phyloP scores from a whole-genome alignment of 2,329 filamentous ascomycete species.

The Nigrospora oryzae region DNA sequence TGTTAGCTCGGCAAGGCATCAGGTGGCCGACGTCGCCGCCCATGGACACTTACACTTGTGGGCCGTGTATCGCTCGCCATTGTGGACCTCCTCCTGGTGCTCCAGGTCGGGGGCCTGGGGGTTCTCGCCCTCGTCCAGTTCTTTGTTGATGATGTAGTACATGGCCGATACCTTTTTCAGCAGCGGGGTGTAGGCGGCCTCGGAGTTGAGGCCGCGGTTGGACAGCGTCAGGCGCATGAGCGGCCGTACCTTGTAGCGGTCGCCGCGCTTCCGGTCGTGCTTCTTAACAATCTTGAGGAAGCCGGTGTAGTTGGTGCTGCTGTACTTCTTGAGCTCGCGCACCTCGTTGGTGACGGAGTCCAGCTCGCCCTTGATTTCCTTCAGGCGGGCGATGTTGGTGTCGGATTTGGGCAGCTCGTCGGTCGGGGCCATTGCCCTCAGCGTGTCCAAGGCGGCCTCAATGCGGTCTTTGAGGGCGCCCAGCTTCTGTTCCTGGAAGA shows the following conservation, averaged over 20 bases:
- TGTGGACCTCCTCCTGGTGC: conserved; percentile 46
- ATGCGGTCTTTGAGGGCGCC: conserved; percentile 44
- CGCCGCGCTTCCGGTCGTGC: conserved; percentile 87
- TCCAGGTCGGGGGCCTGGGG: conserved; percentile 37
- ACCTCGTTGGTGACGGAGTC: conserved; percentile 85
- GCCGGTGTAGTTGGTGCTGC: conserved; percentile 92
- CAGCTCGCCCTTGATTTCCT: conserved; percentile 69
- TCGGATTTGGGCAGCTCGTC: conserved; percentile 47
- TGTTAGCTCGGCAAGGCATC: too few relatives aligned
- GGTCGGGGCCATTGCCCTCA: conserved; percentile 72
- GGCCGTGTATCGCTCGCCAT: conserved; percentile 69
- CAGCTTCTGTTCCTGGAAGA: conserved; percentile 78
- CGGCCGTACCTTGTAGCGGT: conserved; percentile 79
- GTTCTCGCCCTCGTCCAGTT: conserved; percentile 53
- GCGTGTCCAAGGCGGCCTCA: conserved; percentile 54
- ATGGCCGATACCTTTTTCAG: conserved; percentile 87
- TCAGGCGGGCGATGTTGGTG: conserved; percentile 45
- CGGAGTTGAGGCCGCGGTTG: conserved; percentile 89
- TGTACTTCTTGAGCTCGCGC: conserved; percentile 90
- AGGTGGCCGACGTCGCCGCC: too few relatives aligned
- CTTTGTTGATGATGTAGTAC: conserved; percentile 89
- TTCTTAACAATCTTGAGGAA: conserved; percentile 99
- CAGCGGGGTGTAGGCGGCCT: conserved; percentile 78
- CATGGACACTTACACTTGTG: conserved; percentile 62
- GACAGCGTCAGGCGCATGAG: conserved; percentile 85